Evolutionary conservation across 805 yeast genomes (phyloP), one percentile per base, ranked within the genome.

Genomic region (Hanseniaspora valbyensis): DNA sequence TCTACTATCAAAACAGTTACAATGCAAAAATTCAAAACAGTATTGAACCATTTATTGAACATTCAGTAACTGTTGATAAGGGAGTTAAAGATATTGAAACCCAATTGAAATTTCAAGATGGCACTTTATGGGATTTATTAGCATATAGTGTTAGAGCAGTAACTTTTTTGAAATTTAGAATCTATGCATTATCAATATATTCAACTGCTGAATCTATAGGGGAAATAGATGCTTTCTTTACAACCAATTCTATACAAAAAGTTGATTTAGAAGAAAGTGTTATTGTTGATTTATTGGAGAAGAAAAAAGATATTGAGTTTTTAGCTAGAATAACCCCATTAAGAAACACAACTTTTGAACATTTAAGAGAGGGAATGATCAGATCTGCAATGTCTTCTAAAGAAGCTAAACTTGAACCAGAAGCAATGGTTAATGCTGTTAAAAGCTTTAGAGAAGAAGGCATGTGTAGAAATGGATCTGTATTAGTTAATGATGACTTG

Each of bases 331-430:
- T 90, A 53, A 80, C 83, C 10, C 96, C 98, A 0, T 79, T 82
- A 16, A 76, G 96, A 61, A 87, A 84, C 63, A 90, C 97, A 0
- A 96, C 90, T 66, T 88, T 83, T 66, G 78, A 79, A 55, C 97
- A 92, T 62, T 66, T 90, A 59, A 76, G 83, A 56, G 97, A 92
- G 61, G 97, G 97, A 0, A 75, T 92, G 54, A 75, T 87, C 44
- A 81, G 89, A 62, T 78, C 95, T 0, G 75, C 86, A 42, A 70
- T 81, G 63, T 82, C 86, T 32, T 78, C 77, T 59, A 78, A 82
- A 2, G 67, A 72, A 53, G 76, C 81, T 48, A 78, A 78, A 56
- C 66, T 70, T 6, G 67, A 72, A 34, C 67, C 67, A 29, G 76
- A 71, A 2, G 67, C 63, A 22, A 61, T 75, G n/a, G 70, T 70